phyloP scores from a whole-genome alignment of 202 grass and related monocot genomes.

The Setaria italica region DNA sequence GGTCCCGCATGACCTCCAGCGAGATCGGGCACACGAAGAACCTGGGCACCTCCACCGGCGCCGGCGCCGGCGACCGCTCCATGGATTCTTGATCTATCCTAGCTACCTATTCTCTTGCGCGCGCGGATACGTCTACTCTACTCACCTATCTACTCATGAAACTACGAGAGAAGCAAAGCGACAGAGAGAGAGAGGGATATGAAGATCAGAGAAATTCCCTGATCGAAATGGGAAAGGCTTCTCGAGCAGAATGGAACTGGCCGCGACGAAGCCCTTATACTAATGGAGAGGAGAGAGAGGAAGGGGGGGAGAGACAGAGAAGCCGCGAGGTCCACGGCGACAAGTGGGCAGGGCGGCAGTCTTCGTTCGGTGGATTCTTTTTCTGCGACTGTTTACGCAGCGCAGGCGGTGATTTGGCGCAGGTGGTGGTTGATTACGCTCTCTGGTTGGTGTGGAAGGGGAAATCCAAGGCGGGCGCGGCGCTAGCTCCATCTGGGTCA shows the following conservation, averaged over 20 bases:
- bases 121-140: not conserved
- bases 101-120: not conserved
- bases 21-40: slow-evolving; percentile 96
- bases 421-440: slow-evolving; percentile 28
- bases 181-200: not conserved
- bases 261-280: slow-evolving; percentile 3
- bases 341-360: slow-evolving; percentile 24
- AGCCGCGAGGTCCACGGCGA: slow-evolving; percentile 38
- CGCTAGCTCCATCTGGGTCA: not conserved
- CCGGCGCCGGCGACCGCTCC: slow-evolving; percentile 35
- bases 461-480: not conserved
- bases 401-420: not conserved
- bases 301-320: not conserved
- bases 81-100: not conserved
- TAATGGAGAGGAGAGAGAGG: not conserved
- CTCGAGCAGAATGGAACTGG: slow-evolving; percentile 43
- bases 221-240: slow-evolving; percentile 19
- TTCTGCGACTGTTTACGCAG: not conserved
- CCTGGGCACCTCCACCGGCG: slow-evolving; percentile 65
- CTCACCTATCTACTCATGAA: slow-evolving; percentile 6
- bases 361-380: slow-evolving; percentile 31
- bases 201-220: not conserved
- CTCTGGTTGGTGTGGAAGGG: slow-evolving; percentile 41
- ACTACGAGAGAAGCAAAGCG: not conserved
- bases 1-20: slow-evolving; percentile 85